Evolutionary conservation across 129 eudicot species (phyloP).

Genomic region (Smallanthus sonchifolius): DNA sequence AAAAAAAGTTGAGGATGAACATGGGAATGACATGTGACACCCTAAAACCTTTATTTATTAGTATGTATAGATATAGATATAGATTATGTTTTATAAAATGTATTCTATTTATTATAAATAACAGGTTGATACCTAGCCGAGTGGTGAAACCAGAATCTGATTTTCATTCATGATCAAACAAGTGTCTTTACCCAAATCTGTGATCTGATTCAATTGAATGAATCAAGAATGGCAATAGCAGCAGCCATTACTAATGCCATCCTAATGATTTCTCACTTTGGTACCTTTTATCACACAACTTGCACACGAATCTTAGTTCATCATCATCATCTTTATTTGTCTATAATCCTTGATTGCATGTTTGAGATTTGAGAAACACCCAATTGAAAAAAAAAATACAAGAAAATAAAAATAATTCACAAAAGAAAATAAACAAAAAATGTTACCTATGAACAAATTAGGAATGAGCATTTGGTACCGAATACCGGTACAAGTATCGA

Average conservation of each 20-base stretch:
- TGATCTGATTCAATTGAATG: no score
- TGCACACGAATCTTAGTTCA: background rate
- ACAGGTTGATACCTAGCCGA: no score
- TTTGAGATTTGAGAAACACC: background rate
- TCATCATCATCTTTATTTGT: background rate
- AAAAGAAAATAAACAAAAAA: background rate
- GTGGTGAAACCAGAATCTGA: no score
- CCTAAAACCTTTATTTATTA: no score
- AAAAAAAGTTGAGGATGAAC: no score
- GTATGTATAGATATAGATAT: no score
- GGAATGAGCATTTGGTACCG: background rate
- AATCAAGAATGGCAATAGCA: background rate
- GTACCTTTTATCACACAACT: background rate
- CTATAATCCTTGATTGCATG: background rate
- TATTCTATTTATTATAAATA: no score
- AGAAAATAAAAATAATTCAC: background rate
- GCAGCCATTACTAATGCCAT: background rate
- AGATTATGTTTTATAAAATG: no score
- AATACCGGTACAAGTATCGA: no score
- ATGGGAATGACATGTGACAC: no score
- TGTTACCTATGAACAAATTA: background rate
- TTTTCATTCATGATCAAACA: no score
- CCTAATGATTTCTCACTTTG: background rate
- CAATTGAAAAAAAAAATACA: background rate
- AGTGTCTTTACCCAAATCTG: no score